phyloP scores from a whole-genome alignment of 768 basidiomycete species.

The Termitomyces sp. region DNA sequence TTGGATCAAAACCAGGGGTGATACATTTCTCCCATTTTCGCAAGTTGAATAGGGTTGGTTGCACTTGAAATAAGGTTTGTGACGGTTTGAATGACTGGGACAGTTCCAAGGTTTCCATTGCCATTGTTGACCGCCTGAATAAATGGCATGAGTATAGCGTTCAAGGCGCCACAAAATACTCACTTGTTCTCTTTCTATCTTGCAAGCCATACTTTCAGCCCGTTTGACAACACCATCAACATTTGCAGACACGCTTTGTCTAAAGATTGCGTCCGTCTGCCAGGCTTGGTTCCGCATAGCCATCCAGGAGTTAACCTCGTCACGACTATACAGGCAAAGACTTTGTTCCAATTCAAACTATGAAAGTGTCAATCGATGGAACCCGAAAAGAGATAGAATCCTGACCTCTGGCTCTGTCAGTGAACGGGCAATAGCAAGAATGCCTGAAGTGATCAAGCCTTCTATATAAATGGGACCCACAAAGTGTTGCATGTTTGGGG shows the following conservation, averaged over 20 bases:
- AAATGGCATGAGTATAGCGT: slow-evolving; percentile 18
- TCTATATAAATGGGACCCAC: slow-evolving; percentile 86
- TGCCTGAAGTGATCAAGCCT: slow-evolving; percentile 78
- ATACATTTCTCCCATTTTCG: slow-evolving; percentile 81
- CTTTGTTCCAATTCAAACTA: slow-evolving; percentile 92
- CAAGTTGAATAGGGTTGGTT: slow-evolving; percentile 79
- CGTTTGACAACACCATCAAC: slow-evolving; percentile 71
- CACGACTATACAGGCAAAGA: slow-evolving; percentile 84
- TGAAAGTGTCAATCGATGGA: not conserved
- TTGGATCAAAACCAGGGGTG: slow-evolving; percentile 73
- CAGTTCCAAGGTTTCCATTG: slow-evolving; percentile 24
- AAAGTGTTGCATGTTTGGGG: slow-evolving; percentile 94
- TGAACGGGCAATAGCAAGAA: slow-evolving; percentile 87
- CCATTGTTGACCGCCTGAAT: slow-evolving; percentile 27
- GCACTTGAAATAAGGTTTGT: slow-evolving; percentile 80
- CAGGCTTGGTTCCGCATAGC: slow-evolving; percentile 50
- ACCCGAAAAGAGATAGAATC: slow-evolving; percentile 1
- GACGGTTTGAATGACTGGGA: slow-evolving; percentile 74
- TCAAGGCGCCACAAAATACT: slow-evolving; percentile 5
- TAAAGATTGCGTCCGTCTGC: slow-evolving; percentile 53
- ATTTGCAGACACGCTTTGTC: slow-evolving; percentile 45
- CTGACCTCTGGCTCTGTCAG: slow-evolving; percentile 88
- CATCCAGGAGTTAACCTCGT: slow-evolving; percentile 84
- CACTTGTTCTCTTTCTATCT: slow-evolving; percentile 80
- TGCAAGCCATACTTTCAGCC: slow-evolving; percentile 82